These are phyloP conservation scores for Abrus precatorius DNA, from an alignment of 306 rosid genomes.

Conservation along the genomic window DNA sequence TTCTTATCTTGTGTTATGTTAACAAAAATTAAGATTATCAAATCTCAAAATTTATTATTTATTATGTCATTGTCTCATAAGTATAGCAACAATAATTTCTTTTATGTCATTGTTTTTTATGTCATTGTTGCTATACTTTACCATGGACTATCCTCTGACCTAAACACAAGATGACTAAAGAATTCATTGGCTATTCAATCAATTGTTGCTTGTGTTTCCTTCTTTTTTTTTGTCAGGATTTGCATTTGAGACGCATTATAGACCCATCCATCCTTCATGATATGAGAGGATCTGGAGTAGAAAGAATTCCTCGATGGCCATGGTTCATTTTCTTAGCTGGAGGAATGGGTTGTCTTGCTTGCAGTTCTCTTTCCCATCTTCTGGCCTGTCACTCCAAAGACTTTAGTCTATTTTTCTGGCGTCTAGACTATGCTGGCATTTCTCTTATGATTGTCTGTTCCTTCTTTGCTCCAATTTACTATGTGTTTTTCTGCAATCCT, in stretches of 20 bases:
- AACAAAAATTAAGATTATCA: no score
- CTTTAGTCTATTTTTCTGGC: constrained; percentile 80
- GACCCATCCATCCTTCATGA: constrained; percentile 42
- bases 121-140: not conserved
- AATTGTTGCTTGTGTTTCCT: not conserved
- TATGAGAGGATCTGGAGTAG: constrained; percentile 35
- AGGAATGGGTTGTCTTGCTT: constrained; percentile 76
- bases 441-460: constrained; percentile 80
- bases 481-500: constrained; percentile 73
- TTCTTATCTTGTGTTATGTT: no score
- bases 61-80: not conserved
- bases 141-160: not conserved
- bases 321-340: constrained; percentile 83
- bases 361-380: constrained; percentile 85
- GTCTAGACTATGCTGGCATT: constrained; percentile 85
- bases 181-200: not conserved
- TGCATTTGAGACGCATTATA: constrained; percentile 49
- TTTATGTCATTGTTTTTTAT: not conserved
- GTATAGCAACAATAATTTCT: not conserved
- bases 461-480: constrained; percentile 85
- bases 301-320: constrained; percentile 71
- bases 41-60: not conserved
- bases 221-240: constrained; percentile 52
- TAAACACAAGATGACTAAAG: not conserved
- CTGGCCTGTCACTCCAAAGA: constrained; percentile 80